Evolutionary conservation across 805 yeast genomes (phyloP).

Genomic region (Zygosaccharomyces gambellarensis): DNA sequence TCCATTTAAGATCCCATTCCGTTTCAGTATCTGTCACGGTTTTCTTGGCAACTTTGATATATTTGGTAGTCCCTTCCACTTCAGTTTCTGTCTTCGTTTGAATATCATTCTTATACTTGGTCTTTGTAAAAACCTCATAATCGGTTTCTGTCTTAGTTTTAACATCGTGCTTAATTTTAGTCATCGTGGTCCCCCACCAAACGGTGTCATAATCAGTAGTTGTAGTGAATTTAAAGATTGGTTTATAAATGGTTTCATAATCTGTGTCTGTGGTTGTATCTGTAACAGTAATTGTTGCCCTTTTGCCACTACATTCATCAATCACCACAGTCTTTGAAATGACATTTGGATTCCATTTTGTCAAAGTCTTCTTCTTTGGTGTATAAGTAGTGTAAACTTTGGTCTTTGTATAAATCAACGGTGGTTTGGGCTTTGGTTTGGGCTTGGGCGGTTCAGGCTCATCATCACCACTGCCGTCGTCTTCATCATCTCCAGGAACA

Average conservation of each 20-base stretch:
- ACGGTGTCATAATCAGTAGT: conserved; percentile 19
- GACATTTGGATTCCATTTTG: conserved; percentile 14
- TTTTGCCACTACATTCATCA: conserved; percentile 10
- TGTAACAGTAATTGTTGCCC: conserved; percentile 16
- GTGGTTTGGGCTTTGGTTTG: not conserved
- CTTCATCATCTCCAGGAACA: conserved; percentile 1
- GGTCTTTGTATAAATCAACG: conserved; percentile 12
- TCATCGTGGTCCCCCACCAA: conserved; percentile 18
- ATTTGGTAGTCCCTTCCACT: conserved; percentile 18
- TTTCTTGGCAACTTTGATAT: conserved; percentile 21
- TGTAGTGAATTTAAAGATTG: conserved; percentile 5
- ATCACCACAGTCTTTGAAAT: conserved; percentile 8
- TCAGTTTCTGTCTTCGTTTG: conserved; percentile 27
- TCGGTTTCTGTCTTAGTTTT: conserved; percentile 28
- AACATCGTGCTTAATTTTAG: conserved; percentile 29
- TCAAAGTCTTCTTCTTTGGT: conserved; percentile 12
- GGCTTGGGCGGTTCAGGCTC: not conserved
- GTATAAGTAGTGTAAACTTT: conserved; percentile 12
- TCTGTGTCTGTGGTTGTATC: conserved; percentile 5
- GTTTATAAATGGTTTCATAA: conserved; percentile 6
- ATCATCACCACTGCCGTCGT: conserved; percentile 2
- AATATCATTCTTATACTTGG: conserved; percentile 17
- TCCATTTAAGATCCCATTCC: conserved; percentile 20
- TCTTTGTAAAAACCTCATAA: conserved; percentile 17
- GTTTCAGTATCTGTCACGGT: conserved; percentile 24